Percentiles rank a stretch among this genome's conserved stretches.
These are phyloP conservation scores for Wickerhamiella dianesei DNA, from an alignment of 805 yeast species.

Conservation along the genomic window DNA sequence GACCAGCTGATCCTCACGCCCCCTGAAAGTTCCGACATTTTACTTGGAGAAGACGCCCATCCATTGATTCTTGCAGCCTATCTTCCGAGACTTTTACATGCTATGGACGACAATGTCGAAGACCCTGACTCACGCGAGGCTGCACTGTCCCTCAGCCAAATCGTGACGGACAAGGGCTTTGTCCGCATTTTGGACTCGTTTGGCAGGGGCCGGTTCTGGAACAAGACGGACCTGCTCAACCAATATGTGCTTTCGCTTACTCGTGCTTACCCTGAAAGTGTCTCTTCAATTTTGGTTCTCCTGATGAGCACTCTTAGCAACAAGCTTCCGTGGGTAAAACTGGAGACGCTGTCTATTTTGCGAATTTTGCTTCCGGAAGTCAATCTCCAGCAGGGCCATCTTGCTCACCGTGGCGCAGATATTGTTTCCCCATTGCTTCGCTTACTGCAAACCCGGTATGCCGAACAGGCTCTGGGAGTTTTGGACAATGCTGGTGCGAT, in stretches of 20 bases:
- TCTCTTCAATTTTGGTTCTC: constrained; percentile 61
- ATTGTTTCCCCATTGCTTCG: constrained; percentile 80
- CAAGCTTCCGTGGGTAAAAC: constrained; percentile 61
- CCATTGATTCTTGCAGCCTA: constrained; percentile 63
- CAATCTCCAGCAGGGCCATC: constrained; percentile 63
- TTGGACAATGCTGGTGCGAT: constrained; percentile 71
- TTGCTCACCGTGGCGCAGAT: constrained; percentile 88
- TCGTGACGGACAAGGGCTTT: constrained; percentile 31
- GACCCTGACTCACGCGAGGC: constrained; percentile 42
- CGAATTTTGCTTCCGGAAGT: constrained; percentile 63
- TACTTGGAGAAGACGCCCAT: constrained; percentile 59
- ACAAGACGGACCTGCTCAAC: constrained; percentile 76
- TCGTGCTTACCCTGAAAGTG: constrained; percentile 54
- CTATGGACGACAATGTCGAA: constrained; percentile 47
- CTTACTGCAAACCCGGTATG: constrained; percentile 66
- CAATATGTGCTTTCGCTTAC: constrained; percentile 67
- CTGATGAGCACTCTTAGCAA: constrained; percentile 70
- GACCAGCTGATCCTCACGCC: constrained; percentile 49
- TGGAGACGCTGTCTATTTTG: constrained; percentile 65
- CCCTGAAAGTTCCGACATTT: constrained; percentile 37
- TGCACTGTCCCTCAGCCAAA: constrained; percentile 27
- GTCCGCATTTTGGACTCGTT: constrained; percentile 65
- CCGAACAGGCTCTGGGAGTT: constrained; percentile 79
- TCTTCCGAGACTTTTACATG: constrained; percentile 72
- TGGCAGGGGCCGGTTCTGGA: constrained; percentile 65